These are phyloP conservation scores for Lentinula guzmanii DNA, from an alignment of 768 basidiomycete species.

Conservation along the genomic window DNA sequence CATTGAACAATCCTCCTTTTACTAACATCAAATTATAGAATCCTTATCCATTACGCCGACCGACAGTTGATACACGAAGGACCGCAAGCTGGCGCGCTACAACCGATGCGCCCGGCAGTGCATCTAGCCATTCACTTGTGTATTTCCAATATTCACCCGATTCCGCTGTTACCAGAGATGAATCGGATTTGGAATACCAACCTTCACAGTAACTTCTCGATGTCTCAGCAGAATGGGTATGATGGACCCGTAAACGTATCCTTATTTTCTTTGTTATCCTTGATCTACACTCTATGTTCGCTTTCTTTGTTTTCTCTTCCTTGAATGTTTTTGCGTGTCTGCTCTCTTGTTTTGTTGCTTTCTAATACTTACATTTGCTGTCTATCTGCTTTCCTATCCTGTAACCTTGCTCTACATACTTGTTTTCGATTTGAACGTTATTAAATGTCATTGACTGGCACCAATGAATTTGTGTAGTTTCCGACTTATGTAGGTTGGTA, in stretches of 20 bases:
- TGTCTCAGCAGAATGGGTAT: background rate
- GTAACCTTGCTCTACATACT: background rate
- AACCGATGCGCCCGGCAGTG: background rate
- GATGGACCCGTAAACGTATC: background rate
- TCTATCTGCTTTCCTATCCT: background rate
- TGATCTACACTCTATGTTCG: background rate
- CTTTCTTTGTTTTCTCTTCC: background rate
- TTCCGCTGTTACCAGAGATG: background rate
- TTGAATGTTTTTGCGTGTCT: background rate
- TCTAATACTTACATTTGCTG: background rate
- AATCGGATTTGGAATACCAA: background rate
- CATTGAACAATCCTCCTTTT: background rate
- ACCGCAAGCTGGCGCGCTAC: slow-evolving; percentile 17
- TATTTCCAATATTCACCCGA: background rate
- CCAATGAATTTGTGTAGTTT: background rate
- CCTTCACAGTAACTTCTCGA: background rate
- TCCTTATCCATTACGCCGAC: slow-evolving; percentile 11
- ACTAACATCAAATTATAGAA: background rate
- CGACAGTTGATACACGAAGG: slow-evolving; percentile 17
- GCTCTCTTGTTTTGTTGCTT: background rate
- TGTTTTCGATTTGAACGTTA: background rate
- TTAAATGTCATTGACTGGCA: background rate
- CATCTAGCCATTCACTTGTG: slow-evolving; percentile 1
- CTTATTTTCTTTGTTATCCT: background rate
- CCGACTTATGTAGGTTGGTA: background rate